Evolutionary conservation across 2,329 filamentous ascomycete genomes (phyloP).

Genomic region (Macrophomina tecta): DNA sequence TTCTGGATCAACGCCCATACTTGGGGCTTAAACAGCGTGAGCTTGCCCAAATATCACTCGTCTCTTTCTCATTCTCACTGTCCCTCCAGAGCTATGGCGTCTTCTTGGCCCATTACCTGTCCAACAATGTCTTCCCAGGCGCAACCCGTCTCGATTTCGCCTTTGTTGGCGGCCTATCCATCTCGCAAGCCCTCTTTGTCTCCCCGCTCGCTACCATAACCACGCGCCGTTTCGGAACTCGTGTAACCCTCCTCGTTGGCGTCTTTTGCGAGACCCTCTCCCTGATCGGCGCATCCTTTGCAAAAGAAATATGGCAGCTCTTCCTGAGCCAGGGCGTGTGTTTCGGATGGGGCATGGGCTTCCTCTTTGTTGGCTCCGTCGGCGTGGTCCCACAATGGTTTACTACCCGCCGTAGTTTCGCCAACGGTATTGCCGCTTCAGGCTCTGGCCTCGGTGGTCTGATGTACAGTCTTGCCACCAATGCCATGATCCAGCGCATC

Average conservation of each 20-base stretch:
- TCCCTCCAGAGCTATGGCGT: slow-evolving; percentile 67
- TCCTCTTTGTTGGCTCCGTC: slow-evolving; percentile 73
- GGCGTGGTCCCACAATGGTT: slow-evolving; percentile 79
- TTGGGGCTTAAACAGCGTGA: slow-evolving; percentile 53
- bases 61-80: neutral
- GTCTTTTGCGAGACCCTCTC: slow-evolving; percentile 67
- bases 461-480: slow-evolving; percentile 69
- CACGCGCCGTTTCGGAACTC: slow-evolving; percentile 68
- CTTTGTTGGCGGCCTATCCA: slow-evolving; percentile 76
- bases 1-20: slow-evolving; percentile 55
- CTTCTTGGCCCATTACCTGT: slow-evolving; percentile 77
- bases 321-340: slow-evolving; percentile 76
- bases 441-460: slow-evolving; percentile 79
- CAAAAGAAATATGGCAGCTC: slow-evolving; percentile 73
- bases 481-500: slow-evolving; percentile 70
- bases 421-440: slow-evolving; percentile 71
- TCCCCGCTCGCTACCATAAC: slow-evolving; percentile 71
- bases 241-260: slow-evolving; percentile 68
- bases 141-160: slow-evolving; percentile 72
- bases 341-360: slow-evolving; percentile 80
- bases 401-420: slow-evolving; percentile 68
- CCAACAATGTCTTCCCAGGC: slow-evolving; percentile 65
- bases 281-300: slow-evolving; percentile 74
- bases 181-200: slow-evolving; percentile 69
- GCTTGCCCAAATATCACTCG: slow-evolving; percentile 25